Evolutionary conservation across 345 rosid species (phyloP).

Genomic region (Hibiscus trionum): DNA sequence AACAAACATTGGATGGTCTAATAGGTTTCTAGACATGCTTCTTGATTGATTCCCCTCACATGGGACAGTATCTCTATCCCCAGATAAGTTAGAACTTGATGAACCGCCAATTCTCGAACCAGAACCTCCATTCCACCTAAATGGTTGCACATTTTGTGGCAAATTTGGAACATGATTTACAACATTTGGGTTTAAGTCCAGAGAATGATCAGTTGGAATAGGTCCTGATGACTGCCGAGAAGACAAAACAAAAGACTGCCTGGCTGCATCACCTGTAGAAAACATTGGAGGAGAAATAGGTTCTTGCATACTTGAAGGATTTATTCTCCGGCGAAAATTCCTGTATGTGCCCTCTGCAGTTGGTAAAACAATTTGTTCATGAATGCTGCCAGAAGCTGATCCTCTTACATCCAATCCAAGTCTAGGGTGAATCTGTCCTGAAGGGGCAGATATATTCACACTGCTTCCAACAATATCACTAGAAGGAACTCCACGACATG

Average conservation of each 20-base stretch:
- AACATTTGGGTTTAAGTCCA: constrained; percentile 35
- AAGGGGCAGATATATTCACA: constrained; percentile 31
- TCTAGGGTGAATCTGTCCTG: constrained; percentile 40
- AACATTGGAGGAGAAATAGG: constrained; percentile 29
- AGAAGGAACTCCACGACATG: constrained; percentile 32
- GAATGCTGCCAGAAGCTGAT: constrained; percentile 25
- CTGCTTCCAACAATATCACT: constrained; percentile 27
- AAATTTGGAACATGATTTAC: constrained; percentile 39
- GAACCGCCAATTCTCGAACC: constrained; percentile 35
- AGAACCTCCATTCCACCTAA: constrained; percentile 48
- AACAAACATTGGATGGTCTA: constrained; percentile 45
- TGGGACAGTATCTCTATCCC: constrained; percentile 29
- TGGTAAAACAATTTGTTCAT: constrained; percentile 30
- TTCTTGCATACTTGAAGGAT: constrained; percentile 43
- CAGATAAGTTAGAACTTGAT: constrained; percentile 27
- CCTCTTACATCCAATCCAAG: constrained; percentile 44
- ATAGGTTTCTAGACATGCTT: constrained; percentile 29
- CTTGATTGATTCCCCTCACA: constrained; percentile 38
- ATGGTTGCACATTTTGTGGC: constrained; percentile 43
- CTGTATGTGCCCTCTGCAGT: constrained; percentile 42
- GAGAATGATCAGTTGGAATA: constrained; percentile 40
- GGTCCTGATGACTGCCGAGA: constrained; percentile 32
- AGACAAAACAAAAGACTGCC: constrained; percentile 36
- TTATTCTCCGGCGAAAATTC: constrained; percentile 48
- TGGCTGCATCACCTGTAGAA: constrained; percentile 39